Base-by-base conservation (phyloP, 805 yeast species). In the Komagataella pseudopastoris region DNA sequence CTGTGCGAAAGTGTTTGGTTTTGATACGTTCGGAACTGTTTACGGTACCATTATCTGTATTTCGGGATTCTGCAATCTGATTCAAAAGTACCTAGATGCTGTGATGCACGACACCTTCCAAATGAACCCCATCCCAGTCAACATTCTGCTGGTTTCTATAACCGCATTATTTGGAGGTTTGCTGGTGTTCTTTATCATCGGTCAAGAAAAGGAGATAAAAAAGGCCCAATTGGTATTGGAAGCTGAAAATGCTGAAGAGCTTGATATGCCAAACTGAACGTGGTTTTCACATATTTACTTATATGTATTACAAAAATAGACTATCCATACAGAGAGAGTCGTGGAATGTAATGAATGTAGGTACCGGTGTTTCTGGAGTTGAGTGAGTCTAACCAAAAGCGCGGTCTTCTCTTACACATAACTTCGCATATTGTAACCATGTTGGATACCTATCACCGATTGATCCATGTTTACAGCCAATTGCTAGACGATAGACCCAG, bases 11-110 rank as follows among this genome's bases (percentile, higher is more conserved):
- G 81, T 76, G 49, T 81, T 79, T 61, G 84, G 85, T 1, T 72
- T 75, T 56, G 81, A 77, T 58, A 76, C 83, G 8, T 76, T 78
- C 60, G 83, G 85, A 45, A 74, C 80, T 1, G 83, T 91, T 6
- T 91, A 91, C 62, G 98, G 98, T 1, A 68, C 90, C 17, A 74
- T 89, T 59, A 88, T 89, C 60, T 83, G 89, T 53, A 70, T 85
- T 54, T 80, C 95, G 14, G 97, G 97, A 4, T 54, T 84, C n/a
- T 78, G 83, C 64, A 90, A 89, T 64, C 71, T 88, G 58, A 60
- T 77, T 5, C 96, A 88, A 60, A 81, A 84, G 20, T 66, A 69
- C 2, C 65, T 91, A 60, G 97, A 90, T 62, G 70, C 69, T 47
- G 58, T 75, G 44, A 89, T 96, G 0, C 95, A 88, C 62, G 71